Conservation (phyloP, 768 basidiomycete genomes). For the Lentinula edodes region DNA sequence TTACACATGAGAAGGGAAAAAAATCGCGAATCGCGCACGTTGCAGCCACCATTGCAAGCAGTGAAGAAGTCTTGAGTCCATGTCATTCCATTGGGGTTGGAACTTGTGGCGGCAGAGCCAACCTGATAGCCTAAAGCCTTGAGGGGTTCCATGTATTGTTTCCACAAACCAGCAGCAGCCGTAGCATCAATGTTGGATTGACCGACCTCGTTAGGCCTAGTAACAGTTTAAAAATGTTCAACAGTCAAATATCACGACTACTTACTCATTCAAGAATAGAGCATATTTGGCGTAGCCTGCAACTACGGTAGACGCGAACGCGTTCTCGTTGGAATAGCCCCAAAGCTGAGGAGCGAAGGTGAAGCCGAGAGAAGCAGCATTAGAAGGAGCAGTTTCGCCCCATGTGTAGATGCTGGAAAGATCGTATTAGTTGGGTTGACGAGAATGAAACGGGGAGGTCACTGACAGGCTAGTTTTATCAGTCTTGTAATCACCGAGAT, state of each 20-base stretch:
- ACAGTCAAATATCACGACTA: constrained; percentile 3
- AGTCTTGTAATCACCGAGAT: constrained; percentile 48
- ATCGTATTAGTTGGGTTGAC: neutral
- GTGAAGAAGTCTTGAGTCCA: constrained; percentile 65
- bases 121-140: constrained; percentile 48
- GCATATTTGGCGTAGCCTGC: constrained; percentile 45
- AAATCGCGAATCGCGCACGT: constrained; percentile 32
- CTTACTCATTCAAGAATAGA: constrained; percentile 75
- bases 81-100: constrained; percentile 44
- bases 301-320: constrained; percentile 43
- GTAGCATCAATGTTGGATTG: constrained; percentile 59
- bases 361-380: constrained; percentile 39
- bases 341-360: constrained; percentile 65
- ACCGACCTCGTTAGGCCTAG: constrained; percentile 59
- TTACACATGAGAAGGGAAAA: neutral
- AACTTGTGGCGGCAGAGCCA: constrained; percentile 64
- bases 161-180: constrained; percentile 52
- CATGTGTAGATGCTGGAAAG: constrained; percentile 56
- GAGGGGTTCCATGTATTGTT: constrained; percentile 55
- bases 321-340: constrained; percentile 46
- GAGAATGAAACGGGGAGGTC: neutral
- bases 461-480: constrained; percentile 37
- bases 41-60: constrained; percentile 42
- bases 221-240: neutral
- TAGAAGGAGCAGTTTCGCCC: constrained; percentile 45